A percentile compares a stretch with the other conserved stretches of the same genome.
Evolutionary conservation across 2,329 filamentous ascomycete genomes (phyloP).

Genomic region (Botrytis hyacinthi): DNA sequence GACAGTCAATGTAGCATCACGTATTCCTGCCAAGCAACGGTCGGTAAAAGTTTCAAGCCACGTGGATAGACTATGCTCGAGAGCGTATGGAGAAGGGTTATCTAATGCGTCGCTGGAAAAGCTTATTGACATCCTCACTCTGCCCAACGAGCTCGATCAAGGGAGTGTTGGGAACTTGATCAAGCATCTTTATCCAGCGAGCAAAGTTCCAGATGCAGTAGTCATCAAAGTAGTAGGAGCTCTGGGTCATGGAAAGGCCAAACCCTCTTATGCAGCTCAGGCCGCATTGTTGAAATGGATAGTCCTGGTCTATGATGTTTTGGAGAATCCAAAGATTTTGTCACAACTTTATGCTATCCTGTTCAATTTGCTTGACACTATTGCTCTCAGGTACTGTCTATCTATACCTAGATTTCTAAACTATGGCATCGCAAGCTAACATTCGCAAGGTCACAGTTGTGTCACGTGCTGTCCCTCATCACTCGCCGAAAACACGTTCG

Average conservation of each 20-base stretch:
- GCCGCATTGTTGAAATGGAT: slow-evolving; percentile 74
- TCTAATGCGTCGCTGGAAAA: slow-evolving; percentile 56
- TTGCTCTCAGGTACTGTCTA: slow-evolving; percentile 60
- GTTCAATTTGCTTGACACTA: slow-evolving; percentile 80
- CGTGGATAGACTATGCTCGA: slow-evolving; percentile 60
- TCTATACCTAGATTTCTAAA: neutral
- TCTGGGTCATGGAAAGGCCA: slow-evolving; percentile 74
- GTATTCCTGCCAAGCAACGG: slow-evolving; percentile 64
- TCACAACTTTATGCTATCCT: slow-evolving; percentile 71
- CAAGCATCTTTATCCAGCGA: slow-evolving; percentile 73
- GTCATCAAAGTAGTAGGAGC: slow-evolving; percentile 67
- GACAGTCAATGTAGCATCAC: slow-evolving; percentile 49
- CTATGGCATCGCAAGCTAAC: slow-evolving; percentile 8
- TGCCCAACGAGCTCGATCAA: slow-evolving; percentile 71
- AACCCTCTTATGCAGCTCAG: slow-evolving; percentile 69
- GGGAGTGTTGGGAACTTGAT: slow-evolving; percentile 66
- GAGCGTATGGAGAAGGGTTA: slow-evolving; percentile 68
- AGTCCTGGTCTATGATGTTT: slow-evolving; percentile 68
- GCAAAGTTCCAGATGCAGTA: slow-evolving; percentile 57
- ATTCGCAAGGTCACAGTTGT: slow-evolving; percentile 48
- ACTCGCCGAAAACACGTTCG: slow-evolving; percentile 80
- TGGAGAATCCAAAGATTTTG: slow-evolving; percentile 62
- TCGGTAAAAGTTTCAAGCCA: slow-evolving; percentile 59
- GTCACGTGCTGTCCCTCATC: slow-evolving; percentile 74
- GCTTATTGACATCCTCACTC: slow-evolving; percentile 65